Conservation (phyloP, 2,329 filamentous ascomycete genomes). For the Pyrenophora teres region DNA sequence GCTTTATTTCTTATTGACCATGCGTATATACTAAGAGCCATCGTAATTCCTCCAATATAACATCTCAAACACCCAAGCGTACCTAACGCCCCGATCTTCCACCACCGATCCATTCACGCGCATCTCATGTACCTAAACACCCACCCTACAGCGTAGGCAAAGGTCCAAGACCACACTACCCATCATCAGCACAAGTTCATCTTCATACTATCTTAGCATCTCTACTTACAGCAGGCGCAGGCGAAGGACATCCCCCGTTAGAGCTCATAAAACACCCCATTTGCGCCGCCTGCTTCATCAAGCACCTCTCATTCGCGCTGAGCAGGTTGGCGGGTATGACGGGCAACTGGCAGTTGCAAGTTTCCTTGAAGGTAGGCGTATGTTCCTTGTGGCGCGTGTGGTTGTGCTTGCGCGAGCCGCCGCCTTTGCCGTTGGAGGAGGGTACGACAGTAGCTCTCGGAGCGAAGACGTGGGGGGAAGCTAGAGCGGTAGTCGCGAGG, state of each 20-base stretch:
- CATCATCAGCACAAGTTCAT: background rate
- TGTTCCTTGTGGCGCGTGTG: conserved; percentile 28
- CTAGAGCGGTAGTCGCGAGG: conserved; percentile 21
- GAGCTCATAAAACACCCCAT: conserved; percentile 24
- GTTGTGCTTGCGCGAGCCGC: conserved; percentile 3
- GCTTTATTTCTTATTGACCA: too few relatives aligned
- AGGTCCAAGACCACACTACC: conserved; percentile 19
- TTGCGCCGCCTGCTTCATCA: conserved; percentile 20
- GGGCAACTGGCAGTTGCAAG: conserved; percentile 32
- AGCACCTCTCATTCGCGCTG: conserved; percentile 26
- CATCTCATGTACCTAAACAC: too few relatives aligned
- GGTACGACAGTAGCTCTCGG: conserved; percentile 7
- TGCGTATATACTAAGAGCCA: too few relatives aligned
- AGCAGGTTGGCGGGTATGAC: conserved; percentile 34
- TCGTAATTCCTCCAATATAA: too few relatives aligned
- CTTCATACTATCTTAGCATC: background rate
- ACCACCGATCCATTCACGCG: too few relatives aligned
- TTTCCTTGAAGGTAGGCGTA: conserved; percentile 32
- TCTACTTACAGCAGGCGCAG: conserved; percentile 21
- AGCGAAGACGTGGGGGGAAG: conserved; percentile 24
- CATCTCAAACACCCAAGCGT: too few relatives aligned
- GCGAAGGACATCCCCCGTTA: conserved; percentile 25
- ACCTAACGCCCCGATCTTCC: too few relatives aligned
- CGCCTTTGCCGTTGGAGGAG: background rate
- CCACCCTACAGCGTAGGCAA: conserved; percentile 2